Base-by-base conservation (phyloP, 352 stramenopile species). In the Aphanomyces cochlioides region DNA sequence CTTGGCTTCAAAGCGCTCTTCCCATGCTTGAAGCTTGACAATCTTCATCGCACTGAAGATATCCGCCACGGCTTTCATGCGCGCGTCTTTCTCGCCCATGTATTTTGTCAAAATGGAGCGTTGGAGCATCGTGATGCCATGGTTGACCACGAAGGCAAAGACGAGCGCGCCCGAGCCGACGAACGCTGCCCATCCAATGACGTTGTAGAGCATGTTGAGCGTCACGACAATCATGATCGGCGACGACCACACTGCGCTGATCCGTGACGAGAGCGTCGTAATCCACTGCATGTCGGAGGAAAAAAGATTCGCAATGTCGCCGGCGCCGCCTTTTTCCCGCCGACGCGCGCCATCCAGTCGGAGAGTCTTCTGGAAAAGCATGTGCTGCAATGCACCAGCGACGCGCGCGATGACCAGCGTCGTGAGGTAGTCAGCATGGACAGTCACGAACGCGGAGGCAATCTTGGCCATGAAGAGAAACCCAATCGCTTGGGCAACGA, bases 391-490 rank as follows among this genome's bases (percentile, higher is more conserved):
- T n/a, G 64, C 64, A 17, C 47, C 59, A 21, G 64, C 56, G 45
- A 90, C 79, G 58, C 78, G 76, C 65, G 92, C 65, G 59, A 81
- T 82, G 38, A 80, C 79, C 34, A 82, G 77, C 74, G 90, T 79
- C 47, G 83, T 81, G 74, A 92, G 80, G 1, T 76, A 63, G 59
- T 81, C 79, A 10, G 28, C 53, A 34, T 70, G 50, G n/a, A 58
- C 53, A 5, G 43, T 56, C 36, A 70, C 54, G 10, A 70, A 54
- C 15, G 48, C 54, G 3, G 53, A 61, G 4, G 47, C n/a, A 21
- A 70, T 43, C 8, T 81, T 70, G 34, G 53, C 28, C 6, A 40
- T 5, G 28, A 60, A n/a, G 54, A 61, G 64, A 38, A 56, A 21
- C 13, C 8, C 8, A 15, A 56, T 19, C 8, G 53, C 13, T 4